Conservation (phyloP, 176 grass and related monocot species). For the Tillandsia fasciculata region DNA sequence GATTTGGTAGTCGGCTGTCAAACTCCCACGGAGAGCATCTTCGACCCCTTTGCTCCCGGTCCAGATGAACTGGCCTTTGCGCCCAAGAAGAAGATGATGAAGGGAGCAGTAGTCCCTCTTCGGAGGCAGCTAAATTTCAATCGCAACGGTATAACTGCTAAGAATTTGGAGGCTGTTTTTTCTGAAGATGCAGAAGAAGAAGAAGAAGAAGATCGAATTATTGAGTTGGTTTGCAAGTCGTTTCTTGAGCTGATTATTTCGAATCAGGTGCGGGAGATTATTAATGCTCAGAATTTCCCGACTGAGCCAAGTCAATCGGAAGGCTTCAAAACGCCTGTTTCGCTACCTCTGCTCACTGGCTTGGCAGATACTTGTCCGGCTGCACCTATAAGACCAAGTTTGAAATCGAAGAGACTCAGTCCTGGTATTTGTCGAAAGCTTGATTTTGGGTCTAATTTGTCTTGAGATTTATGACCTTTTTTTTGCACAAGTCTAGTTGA, state of each 20-base stretch:
- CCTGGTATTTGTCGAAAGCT: slow-evolving; percentile 50
- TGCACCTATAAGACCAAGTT: slow-evolving; percentile 27
- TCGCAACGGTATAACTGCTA: slow-evolving; percentile 18
- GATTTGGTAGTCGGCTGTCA: slow-evolving; percentile 17
- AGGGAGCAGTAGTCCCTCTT: slow-evolving; percentile 16
- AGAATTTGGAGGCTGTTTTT: slow-evolving; percentile 20
- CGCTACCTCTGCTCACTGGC: slow-evolving; percentile 31
- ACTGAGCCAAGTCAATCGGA: slow-evolving; percentile 8
- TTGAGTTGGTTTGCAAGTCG: slow-evolving; percentile 22
- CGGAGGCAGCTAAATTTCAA: slow-evolving; percentile 48
- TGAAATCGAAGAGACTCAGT: slow-evolving; percentile 28
- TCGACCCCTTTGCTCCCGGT: slow-evolving; percentile 68
- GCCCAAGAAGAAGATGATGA: slow-evolving; percentile 43
- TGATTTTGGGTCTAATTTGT: slow-evolving; percentile 25
- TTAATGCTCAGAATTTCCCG: slow-evolving; percentile 1
- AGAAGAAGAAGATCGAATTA: slow-evolving; percentile 32
- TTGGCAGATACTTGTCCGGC: slow-evolving; percentile 46
- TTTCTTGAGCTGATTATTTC: slow-evolving; percentile 35
- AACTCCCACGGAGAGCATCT: slow-evolving; percentile 52
- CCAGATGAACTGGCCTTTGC: slow-evolving; percentile 32
- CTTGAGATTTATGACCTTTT: not conserved
- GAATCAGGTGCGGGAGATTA: slow-evolving; percentile 24
- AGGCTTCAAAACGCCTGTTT: slow-evolving; percentile 37
- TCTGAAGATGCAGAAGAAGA: slow-evolving; percentile 35
- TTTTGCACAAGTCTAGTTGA: not conserved